Percentiles rank a stretch among this genome's conserved stretches.
These are phyloP conservation scores for Colletotrichum sansevieriae DNA, from an alignment of 2,329 filamentous ascomycete genomes.

Conservation along the genomic window DNA sequence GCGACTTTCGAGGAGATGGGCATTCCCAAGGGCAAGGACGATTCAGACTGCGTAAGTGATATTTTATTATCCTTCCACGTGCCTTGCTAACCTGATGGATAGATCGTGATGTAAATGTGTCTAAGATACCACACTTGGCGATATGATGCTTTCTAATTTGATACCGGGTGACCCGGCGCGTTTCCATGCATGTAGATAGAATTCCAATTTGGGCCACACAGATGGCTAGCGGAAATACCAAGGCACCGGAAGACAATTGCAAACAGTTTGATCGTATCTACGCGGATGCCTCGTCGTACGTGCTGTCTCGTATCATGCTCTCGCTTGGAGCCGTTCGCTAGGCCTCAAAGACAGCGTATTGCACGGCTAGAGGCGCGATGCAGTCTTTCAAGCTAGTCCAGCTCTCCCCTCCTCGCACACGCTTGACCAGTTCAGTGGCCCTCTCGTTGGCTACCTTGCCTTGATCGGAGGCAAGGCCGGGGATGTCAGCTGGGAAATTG, in stretches of 20 bases:
- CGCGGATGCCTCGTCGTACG: no score
- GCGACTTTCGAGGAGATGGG: conserved; percentile 99
- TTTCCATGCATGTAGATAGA: conserved; percentile 33
- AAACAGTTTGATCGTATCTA: not conserved
- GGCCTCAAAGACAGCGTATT: conserved; percentile 18
- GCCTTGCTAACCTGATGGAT: not conserved
- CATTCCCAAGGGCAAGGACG: conserved; percentile 84
- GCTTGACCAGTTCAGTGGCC: conserved; percentile 13
- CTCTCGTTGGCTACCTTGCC: conserved; percentile 26
- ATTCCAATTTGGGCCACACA: conserved; percentile 4
- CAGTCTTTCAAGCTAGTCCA: conserved; percentile 26
- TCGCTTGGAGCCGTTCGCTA: not conserved
- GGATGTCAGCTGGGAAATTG: conserved; percentile 19
- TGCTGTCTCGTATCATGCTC: no score
- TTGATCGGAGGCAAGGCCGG: conserved; percentile 13
- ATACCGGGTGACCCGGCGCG: conserved; percentile 15
- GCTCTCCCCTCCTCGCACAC: not conserved
- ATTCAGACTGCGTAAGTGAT: conserved; percentile 88
- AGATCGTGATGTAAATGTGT: conserved; percentile 40
- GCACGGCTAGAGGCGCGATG: conserved; percentile 11
- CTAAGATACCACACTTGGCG: conserved; percentile 37
- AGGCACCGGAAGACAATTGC: conserved; percentile 27
- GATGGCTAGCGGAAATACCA: conserved; percentile 23
- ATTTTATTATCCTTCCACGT: not conserved
- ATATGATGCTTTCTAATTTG: conserved; percentile 33